Percentiles rank a stretch among this genome's conserved stretches.
phyloP scores from a whole-genome alignment of 352 stramenopile genomes.

The Globisporangium barbulae region DNA sequence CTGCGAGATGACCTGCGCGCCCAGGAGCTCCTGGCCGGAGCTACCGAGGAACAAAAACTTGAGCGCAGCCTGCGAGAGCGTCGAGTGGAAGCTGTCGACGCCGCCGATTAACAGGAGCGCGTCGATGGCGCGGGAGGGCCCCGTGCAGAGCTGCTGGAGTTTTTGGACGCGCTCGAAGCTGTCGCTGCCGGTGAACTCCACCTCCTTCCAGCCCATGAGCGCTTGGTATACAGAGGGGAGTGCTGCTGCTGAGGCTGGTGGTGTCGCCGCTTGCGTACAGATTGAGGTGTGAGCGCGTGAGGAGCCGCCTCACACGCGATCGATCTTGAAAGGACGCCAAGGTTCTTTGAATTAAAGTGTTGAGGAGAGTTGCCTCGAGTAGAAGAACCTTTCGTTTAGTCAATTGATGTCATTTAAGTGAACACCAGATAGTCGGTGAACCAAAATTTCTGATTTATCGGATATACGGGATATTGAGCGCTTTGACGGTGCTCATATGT shows the following conservation, averaged over 20 bases:
- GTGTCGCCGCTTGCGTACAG: neutral
- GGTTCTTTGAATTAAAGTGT: no score
- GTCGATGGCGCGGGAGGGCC: slow-evolving; percentile 25
- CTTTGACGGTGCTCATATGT: no score
- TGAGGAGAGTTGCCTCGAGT: no score
- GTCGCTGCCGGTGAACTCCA: slow-evolving; percentile 55
- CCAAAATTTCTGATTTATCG: no score
- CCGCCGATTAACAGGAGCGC: slow-evolving; percentile 65
- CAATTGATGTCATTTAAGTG: no score
- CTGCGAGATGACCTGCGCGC: slow-evolving; percentile 70
- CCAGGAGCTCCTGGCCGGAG: slow-evolving; percentile 68
- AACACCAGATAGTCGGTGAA: no score
- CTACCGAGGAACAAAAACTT: slow-evolving; percentile 77
- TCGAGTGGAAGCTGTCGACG: slow-evolving; percentile 68
- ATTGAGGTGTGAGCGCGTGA: neutral
- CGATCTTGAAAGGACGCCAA: no score
- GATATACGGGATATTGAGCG: no score
- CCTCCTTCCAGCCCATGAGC: slow-evolving; percentile 45
- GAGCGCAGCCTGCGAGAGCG: slow-evolving; percentile 51
- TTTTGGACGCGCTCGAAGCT: slow-evolving; percentile 48
- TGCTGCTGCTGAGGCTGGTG: neutral
- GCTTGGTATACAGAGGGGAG: neutral
- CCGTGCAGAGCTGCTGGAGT: slow-evolving; percentile 50
- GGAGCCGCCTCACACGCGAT: no score
- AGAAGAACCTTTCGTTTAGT: no score